Conservation (phyloP, 2,329 filamentous ascomycete species). For the Cytospora piceicola region DNA sequence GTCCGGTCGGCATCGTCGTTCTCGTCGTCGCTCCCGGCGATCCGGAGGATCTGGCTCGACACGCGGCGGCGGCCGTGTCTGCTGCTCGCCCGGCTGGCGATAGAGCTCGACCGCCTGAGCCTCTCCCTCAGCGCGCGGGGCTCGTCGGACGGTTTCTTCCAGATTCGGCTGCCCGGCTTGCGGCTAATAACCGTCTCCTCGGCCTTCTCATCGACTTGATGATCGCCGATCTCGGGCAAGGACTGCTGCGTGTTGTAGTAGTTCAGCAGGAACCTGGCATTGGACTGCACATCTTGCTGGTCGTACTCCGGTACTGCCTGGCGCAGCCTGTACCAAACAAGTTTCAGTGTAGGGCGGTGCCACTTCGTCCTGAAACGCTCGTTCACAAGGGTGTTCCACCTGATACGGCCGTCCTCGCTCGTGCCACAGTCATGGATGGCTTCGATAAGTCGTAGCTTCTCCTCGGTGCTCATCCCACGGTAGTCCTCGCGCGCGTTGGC, state of each 20-base stretch:
- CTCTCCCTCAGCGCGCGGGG: slow-evolving; percentile 24
- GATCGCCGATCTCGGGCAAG: slow-evolving; percentile 12
- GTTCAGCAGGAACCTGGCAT: slow-evolving; percentile 41
- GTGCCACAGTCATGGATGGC: slow-evolving; percentile 49
- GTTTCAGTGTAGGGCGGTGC: slow-evolving; percentile 43
- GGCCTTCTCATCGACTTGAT: slow-evolving; percentile 18
- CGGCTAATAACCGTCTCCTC: slow-evolving; percentile 24
- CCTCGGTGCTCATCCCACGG: slow-evolving; percentile 46
- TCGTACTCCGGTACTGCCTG: slow-evolving; percentile 41
- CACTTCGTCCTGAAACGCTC: slow-evolving; percentile 46
- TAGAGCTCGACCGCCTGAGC: slow-evolving; percentile 25
- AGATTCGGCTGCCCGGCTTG: slow-evolving; percentile 17
- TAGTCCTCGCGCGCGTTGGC: slow-evolving; percentile 50
- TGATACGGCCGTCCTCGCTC: slow-evolving; percentile 50
- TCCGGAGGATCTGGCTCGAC: slow-evolving; percentile 23
- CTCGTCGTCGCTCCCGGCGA: slow-evolving; percentile 8
- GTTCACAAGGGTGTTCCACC: slow-evolving; percentile 52
- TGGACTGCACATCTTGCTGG: slow-evolving; percentile 40
- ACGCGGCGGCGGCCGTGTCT: neutral
- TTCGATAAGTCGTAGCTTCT: slow-evolving; percentile 50
- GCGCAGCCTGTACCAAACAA: slow-evolving; percentile 47
- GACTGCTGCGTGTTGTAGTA: slow-evolving; percentile 13
- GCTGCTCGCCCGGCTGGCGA: slow-evolving; percentile 20
- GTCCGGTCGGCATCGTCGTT: neutral
- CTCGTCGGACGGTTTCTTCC: slow-evolving; percentile 19